Evolutionary conservation across 768 basidiomycete species (phyloP).

Genomic region (Coprinopsis strossmayeri): DNA sequence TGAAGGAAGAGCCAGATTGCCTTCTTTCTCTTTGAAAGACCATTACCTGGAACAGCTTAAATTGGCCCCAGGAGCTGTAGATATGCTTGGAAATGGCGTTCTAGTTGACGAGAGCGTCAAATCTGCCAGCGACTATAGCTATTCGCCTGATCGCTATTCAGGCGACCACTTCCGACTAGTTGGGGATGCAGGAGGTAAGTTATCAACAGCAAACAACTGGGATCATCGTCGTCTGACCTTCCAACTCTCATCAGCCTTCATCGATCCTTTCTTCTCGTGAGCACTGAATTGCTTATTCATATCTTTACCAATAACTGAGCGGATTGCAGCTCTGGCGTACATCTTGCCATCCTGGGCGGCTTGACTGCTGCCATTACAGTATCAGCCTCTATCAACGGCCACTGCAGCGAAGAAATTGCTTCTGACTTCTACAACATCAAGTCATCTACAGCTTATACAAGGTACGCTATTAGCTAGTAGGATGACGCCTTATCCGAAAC

Average conservation of each 20-base stretch:
- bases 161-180: conserved; percentile 25
- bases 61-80: conserved; percentile 26
- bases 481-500: not conserved
- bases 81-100: conserved; percentile 22
- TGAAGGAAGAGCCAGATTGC: conserved; percentile 6
- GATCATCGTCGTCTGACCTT: not conserved
- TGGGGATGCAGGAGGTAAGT: conserved; percentile 24
- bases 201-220: not conserved
- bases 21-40: conserved; percentile 16
- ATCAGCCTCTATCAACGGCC: conserved; percentile 23
- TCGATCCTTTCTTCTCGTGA: conserved; percentile 61
- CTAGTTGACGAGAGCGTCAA: conserved; percentile 16
- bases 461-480: conserved; percentile 14
- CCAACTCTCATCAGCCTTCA: conserved; percentile 33
- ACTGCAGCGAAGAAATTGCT: conserved; percentile 23
- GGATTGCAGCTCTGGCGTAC: conserved; percentile 22
- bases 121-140: conserved; percentile 27
- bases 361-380: conserved; percentile 32
- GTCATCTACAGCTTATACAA: conserved; percentile 27
- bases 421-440: conserved; percentile 24
- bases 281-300: not conserved
- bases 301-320: not conserved
- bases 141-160: conserved; percentile 24
- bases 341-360: conserved; percentile 31
- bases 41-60: conserved; percentile 29